Base-by-base conservation (phyloP, 1,284 basidiomycete species). In the Wolfiporia cocos region DNA sequence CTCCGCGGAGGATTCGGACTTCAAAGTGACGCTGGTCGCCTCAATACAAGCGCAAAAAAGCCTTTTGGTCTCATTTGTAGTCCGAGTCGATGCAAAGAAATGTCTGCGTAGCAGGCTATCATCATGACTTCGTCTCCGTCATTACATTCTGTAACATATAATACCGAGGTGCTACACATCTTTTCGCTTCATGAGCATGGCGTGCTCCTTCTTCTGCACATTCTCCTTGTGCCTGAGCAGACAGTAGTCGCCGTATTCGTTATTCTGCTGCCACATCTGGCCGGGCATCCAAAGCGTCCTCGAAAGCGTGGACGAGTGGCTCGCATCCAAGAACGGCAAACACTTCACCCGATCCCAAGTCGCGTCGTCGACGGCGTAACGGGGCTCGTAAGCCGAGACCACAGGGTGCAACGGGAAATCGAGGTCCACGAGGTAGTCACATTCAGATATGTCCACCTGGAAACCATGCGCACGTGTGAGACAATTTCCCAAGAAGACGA, bases 371-470 rank as follows among this genome's bases (percentile, higher is more conserved):
- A 68, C 50, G 17, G 75, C 73, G 61, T 88, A 93, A 35, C 89
- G 81, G n/a, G 88, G 91, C 57, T 95, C 91, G 41, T 77, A 66
- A 2, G 54, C 39, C 12, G 81, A 79, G 17, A 64, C 59, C 11
- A 58, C 50, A 2, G 78, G 76, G 50, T 85, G 78, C 2, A 69
- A 63, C 0, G 92, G 90, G 58, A 89, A 87, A 62, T 90, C 84
- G 29, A 92, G 74, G 59, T 94, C 89, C 45, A 97, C 73, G 43
- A 97, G 68, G 64, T 94, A 95, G 59, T 89, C 84, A 62, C 93
- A 97, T 32, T 73, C 67, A 20, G 76, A 66, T 15, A 81, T 64
- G 31, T 84, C 69, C 34, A 88, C 81, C 91, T 95, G 56, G n/a
- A 37, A 47, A 36, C 40, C 12, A 48, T 34, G 17, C 41, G 11